Evolutionary conservation across 352 stramenopile species (phyloP).

Genomic region (Phytophthora cajani): DNA sequence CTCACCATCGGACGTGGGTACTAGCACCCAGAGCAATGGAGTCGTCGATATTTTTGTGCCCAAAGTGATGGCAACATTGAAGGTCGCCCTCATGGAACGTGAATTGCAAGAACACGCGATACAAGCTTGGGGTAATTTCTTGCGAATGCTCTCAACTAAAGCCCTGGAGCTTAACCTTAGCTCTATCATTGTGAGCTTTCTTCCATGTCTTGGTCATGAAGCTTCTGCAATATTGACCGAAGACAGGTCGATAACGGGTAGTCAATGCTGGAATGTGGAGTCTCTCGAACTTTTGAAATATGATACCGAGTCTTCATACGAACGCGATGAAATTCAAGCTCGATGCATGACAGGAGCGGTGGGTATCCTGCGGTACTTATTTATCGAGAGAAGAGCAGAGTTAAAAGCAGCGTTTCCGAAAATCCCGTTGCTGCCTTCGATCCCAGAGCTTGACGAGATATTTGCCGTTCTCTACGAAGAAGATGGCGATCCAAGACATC

Average conservation of each 20-base stretch:
- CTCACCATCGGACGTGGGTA: conserved; percentile 31
- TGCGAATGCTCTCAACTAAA: conserved; percentile 82
- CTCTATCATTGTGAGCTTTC: conserved; percentile 88
- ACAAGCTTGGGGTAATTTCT: conserved; percentile 77
- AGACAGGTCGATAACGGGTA: conserved; percentile 24
- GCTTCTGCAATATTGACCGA: conserved; percentile 49
- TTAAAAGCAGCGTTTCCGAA: conserved; percentile 69
- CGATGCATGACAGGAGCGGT: conserved; percentile 41
- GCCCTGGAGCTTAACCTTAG: conserved; percentile 84
- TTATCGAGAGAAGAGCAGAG: conserved; percentile 70
- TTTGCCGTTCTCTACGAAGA: conserved; percentile 61
- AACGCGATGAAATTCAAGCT: conserved; percentile 17
- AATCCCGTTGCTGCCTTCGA: conserved; percentile 72
- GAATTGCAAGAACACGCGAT: conserved; percentile 70
- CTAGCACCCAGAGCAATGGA: conserved; percentile 38
- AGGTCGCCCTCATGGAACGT: conserved; percentile 69
- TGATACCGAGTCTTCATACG: conserved; percentile 15
- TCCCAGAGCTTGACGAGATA: conserved; percentile 73
- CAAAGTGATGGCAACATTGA: conserved; percentile 91
- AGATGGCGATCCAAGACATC: conserved; percentile 61
- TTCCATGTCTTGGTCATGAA: conserved; percentile 75
- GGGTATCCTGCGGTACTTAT: conserved; percentile 69
- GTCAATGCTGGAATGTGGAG: conserved; percentile 54
- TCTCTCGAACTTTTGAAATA: conserved; percentile 32
- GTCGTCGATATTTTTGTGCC: conserved; percentile 84